phyloP scores from a whole-genome alignment of 208 protist genomes.

The Acanthamoeba quina region DNA sequence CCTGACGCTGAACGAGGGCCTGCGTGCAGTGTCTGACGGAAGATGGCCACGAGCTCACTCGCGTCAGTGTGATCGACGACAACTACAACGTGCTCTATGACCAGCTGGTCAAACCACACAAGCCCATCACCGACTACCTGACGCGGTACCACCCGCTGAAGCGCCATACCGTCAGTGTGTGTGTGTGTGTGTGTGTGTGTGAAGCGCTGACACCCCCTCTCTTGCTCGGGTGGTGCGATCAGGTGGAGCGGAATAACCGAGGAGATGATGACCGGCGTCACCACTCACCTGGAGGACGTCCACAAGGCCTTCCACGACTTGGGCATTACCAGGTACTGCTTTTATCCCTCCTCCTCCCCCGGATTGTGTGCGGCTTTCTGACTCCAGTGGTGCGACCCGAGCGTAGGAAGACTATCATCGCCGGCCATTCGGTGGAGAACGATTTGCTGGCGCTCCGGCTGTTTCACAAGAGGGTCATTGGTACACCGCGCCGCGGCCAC shows the following conservation, averaged over 20 bases:
- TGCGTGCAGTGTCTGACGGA: slow-evolving; percentile 84
- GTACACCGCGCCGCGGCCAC: slow-evolving; percentile 74
- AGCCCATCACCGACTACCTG: slow-evolving; percentile 92
- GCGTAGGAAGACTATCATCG: slow-evolving; percentile 90
- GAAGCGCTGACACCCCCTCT: no score
- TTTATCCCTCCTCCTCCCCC: background rate
- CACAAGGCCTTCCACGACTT: slow-evolving; percentile 88
- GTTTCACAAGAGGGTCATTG: slow-evolving; percentile 92
- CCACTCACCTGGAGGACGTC: slow-evolving; percentile 90
- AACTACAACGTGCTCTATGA: slow-evolving; percentile 90
- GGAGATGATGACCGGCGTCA: slow-evolving; percentile 89
- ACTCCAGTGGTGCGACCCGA: background rate
- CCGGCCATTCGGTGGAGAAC: slow-evolving; percentile 96
- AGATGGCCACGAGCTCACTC: slow-evolving; percentile 89
- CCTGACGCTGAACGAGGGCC: background rate
- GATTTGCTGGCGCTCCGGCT: slow-evolving; percentile 94
- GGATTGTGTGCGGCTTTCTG: background rate
- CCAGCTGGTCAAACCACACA: slow-evolving; percentile 91
- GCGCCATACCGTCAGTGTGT: background rate
- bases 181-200: background rate
- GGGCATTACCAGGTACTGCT: slow-evolving; percentile 80
- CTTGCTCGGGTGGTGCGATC: background rate
- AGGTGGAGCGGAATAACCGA: slow-evolving; percentile 91
- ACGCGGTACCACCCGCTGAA: slow-evolving; percentile 86
- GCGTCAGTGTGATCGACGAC: slow-evolving; percentile 92